A percentile compares a stretch with the other conserved stretches of the same genome.
Evolutionary conservation across 2,329 filamentous ascomycete genomes (phyloP).

Genomic region (Sclerotinia subarctica): DNA sequence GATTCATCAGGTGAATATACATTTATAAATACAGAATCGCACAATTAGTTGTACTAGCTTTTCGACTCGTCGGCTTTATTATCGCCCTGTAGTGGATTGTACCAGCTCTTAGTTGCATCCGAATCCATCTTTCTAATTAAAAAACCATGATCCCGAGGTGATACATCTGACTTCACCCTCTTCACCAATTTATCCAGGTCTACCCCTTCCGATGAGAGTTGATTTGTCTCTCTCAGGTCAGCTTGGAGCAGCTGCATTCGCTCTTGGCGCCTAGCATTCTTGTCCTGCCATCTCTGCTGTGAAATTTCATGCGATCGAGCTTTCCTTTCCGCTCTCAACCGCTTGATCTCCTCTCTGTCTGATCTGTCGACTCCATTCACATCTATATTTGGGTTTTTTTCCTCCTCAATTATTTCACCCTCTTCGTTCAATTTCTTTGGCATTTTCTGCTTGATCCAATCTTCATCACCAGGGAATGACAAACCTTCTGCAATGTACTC

Average conservation of each 20-base stretch:
- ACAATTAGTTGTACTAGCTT: background rate
- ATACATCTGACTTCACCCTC: background rate
- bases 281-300: background rate
- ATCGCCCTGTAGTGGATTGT: background rate
- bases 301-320: background rate
- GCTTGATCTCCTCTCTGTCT: background rate
- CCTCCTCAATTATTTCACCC: conserved; percentile 1
- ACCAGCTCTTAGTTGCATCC: background rate
- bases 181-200: background rate
- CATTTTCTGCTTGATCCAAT: background rate
- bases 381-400: background rate
- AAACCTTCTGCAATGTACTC: conserved; percentile 32
- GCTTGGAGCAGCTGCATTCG: conserved; percentile 2
- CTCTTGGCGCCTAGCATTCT: background rate
- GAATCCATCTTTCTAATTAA: background rate
- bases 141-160: background rate
- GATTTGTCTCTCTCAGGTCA: background rate
- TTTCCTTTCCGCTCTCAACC: background rate
- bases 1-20: background rate
- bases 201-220: background rate
- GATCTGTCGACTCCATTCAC: background rate
- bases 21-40: background rate
- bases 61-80: background rate
- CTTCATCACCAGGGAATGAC: conserved; percentile 12
- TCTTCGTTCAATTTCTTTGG: background rate